Conservation (phyloP, 78 protist species). For the Neovahlkampfia damariscottae region DNA sequence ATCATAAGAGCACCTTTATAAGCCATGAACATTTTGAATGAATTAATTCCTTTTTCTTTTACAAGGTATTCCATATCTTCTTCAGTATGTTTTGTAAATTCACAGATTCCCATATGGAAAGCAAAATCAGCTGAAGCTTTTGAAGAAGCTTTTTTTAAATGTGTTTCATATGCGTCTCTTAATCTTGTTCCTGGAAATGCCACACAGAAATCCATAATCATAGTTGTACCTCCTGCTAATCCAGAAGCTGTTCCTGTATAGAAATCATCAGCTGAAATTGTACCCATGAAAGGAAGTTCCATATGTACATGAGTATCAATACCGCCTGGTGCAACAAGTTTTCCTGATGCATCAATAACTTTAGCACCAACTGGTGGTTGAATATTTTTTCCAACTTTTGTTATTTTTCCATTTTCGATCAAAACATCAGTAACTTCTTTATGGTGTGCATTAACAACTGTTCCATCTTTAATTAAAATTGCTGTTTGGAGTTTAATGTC, state of each 20-base stretch:
- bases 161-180: slow-evolving; percentile 47
- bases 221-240: slow-evolving; percentile 78
- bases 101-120: slow-evolving; percentile 62
- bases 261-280: slow-evolving; percentile 73
- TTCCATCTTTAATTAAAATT: slow-evolving; percentile 49
- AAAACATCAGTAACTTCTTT: slow-evolving; percentile 51
- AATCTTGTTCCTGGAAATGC: slow-evolving; percentile 44
- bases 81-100: slow-evolving; percentile 69
- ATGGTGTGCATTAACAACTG: slow-evolving; percentile 59
- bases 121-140: slow-evolving; percentile 57
- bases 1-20: slow-evolving; percentile 62
- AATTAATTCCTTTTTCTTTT: slow-evolving; percentile 50
- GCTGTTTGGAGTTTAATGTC: too few species aligned
- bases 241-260: slow-evolving; percentile 68
- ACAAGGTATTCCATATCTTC: slow-evolving; percentile 64
- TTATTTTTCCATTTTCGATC: slow-evolving; percentile 34
- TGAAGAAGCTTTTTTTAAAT: slow-evolving; percentile 56
- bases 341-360: slow-evolving; percentile 27
- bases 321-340: slow-evolving; percentile 64
- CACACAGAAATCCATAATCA: slow-evolving; percentile 68
- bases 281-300: slow-evolving; percentile 80
- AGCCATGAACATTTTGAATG: slow-evolving; percentile 79
- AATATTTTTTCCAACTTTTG: slow-evolving; percentile 19
- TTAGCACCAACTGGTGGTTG: not conserved
- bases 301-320: slow-evolving; percentile 77